phyloP scores from a whole-genome alignment of 305 asterid genomes.

The Rubia tinctorum region DNA sequence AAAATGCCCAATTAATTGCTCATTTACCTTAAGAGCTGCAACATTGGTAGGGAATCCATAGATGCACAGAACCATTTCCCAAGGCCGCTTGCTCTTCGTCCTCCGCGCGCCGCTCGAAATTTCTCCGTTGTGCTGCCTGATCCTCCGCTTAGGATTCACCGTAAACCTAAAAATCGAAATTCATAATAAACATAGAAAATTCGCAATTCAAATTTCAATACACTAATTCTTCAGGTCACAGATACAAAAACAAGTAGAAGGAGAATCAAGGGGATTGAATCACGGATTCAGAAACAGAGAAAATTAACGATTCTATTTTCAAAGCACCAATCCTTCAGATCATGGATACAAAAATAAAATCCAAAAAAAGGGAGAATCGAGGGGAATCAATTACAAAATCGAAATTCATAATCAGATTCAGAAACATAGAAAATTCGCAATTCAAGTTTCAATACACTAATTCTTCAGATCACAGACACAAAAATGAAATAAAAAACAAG shows the following conservation, averaged over 20 bases:
- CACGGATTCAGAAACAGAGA: neutral
- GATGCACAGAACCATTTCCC: slow-evolving; percentile 91
- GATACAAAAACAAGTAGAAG: too few species aligned
- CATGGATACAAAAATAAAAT: neutral
- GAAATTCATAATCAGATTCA: neutral
- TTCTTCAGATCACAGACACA: too few species aligned
- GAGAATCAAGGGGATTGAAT: too few species aligned
- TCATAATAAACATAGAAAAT: neutral
- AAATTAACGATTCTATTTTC: neutral
- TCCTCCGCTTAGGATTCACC: slow-evolving; percentile 78
- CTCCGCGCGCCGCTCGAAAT: slow-evolving; percentile 65
- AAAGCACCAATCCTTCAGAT: neutral
- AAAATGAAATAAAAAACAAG: too few species aligned
- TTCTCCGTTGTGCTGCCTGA: slow-evolving; percentile 93
- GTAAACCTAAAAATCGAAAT: slow-evolving; percentile 42
- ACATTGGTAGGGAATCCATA: slow-evolving; percentile 78
- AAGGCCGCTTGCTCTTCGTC: slow-evolving; percentile 79
- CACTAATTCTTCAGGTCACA: neutral
- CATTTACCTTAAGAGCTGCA: slow-evolving; percentile 54
- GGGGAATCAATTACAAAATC: neutral
- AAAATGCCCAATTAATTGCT: neutral
- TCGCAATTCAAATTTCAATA: neutral
- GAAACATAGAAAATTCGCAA: neutral
- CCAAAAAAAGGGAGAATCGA: too few species aligned
- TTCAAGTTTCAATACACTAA: neutral